Evolutionary conservation across 345 rosid genomes (phyloP).

Genomic region (Salix dunnii): DNA sequence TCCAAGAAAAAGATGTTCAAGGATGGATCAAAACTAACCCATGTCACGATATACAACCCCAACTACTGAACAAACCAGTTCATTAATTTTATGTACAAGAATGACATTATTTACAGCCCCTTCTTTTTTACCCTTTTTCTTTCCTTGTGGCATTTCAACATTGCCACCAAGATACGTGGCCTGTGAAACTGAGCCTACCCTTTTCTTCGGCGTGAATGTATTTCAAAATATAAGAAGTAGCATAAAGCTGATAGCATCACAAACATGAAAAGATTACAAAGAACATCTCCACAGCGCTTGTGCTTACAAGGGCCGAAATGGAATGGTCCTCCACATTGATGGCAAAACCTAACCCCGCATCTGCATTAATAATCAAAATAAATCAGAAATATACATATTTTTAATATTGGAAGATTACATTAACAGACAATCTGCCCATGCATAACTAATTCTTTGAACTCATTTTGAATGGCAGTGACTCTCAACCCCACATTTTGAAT

Average conservation of each 20-base stretch:
- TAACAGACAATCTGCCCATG: too few species aligned
- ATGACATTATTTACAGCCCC: not conserved
- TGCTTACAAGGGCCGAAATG: constrained; percentile 19
- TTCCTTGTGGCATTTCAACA: too few species aligned
- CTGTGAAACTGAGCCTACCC: not conserved
- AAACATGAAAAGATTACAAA: not conserved
- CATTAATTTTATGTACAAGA: too few species aligned
- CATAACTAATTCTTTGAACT: too few species aligned
- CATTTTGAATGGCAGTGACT: too few species aligned
- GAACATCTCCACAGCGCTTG: constrained; percentile 13
- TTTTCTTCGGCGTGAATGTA: not conserved
- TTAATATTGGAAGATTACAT: too few species aligned
- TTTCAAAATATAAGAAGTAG: constrained; percentile 7
- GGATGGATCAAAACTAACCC: too few species aligned
- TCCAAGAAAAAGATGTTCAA: too few species aligned
- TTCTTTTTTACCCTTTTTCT: too few species aligned
- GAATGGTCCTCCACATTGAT: constrained; percentile 18
- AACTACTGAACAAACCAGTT: too few species aligned
- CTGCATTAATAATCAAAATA: constrained; percentile 3
- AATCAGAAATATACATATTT: not conserved
- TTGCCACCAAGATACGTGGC: constrained; percentile 1
- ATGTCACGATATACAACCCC: too few species aligned
- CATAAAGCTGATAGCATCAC: not conserved
- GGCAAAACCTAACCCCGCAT: constrained; percentile 24
- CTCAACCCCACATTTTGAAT: too few species aligned